Percentiles rank a stretch among this genome's conserved stretches.
phyloP scores from a whole-genome alignment of 306 rosid species.

The Castanea mollissima region DNA sequence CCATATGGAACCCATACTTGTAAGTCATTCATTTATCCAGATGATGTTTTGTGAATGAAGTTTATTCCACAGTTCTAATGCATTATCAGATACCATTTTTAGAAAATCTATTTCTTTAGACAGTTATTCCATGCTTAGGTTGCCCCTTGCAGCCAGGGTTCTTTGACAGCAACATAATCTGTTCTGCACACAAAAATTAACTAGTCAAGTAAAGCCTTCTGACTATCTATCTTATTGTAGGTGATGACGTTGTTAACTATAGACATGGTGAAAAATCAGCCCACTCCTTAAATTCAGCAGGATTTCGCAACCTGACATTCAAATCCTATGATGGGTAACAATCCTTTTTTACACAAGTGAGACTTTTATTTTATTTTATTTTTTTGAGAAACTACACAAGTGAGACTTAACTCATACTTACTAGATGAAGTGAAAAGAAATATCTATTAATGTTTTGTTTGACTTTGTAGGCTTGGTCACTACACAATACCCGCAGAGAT shows the following conservation, averaged over 20 bases:
- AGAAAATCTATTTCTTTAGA: too few species aligned
- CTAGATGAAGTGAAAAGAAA: constrained; percentile 5
- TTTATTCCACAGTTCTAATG: not conserved
- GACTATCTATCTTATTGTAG: constrained; percentile 29
- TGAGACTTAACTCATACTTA: not conserved
- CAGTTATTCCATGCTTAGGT: not conserved
- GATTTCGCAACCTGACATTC: constrained; percentile 67
- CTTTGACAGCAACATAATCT: not conserved
- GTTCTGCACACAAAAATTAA: not conserved
- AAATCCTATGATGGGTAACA: constrained; percentile 84
- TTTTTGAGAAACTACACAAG: not conserved
- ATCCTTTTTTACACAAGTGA: not conserved
- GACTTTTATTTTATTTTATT: not conserved
- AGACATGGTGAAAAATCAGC: constrained; percentile 84
- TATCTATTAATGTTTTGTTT: constrained; percentile 12
- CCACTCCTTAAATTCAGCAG: constrained; percentile 65
- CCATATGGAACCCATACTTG: too few species aligned
- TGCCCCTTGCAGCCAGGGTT: not conserved
- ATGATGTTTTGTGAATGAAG: too few species aligned
- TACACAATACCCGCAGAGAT: constrained; percentile 94
- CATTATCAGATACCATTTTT: not conserved
- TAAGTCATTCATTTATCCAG: too few species aligned
- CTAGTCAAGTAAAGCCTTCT: constrained; percentile 6
- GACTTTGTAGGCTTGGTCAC: constrained; percentile 83
- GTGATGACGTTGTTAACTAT: constrained; percentile 70